phyloP scores from a whole-genome alignment of 192 early-diverging fungal species.

The Gryganskiella cystojenkinii region DNA sequence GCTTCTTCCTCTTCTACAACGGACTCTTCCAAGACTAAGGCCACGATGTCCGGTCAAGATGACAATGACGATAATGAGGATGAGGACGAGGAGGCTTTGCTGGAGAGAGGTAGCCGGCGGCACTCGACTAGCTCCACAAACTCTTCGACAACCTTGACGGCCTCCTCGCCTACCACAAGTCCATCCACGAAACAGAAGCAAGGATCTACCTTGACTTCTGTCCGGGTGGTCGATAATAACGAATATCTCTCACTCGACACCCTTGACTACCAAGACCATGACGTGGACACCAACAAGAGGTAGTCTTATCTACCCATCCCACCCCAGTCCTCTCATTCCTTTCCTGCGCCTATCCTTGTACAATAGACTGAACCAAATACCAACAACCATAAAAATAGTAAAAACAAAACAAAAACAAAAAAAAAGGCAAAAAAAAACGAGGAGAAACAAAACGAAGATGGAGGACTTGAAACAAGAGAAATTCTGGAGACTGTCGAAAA shows the following conservation, averaged over 20 bases:
- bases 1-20: background rate
- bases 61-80: background rate
- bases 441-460: background rate
- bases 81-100: background rate
- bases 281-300: background rate
- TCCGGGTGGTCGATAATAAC: conserved; percentile 21
- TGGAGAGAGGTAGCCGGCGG: background rate
- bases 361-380: background rate
- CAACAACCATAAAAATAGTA: background rate
- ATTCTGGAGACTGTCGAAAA: background rate
- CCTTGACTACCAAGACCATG: conserved; percentile 7
- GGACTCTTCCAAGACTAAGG: background rate
- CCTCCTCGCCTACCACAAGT: conserved; percentile 1
- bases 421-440: background rate
- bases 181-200: background rate
- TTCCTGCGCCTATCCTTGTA: background rate
- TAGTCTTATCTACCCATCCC: background rate
- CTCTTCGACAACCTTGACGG: conserved; percentile 20
- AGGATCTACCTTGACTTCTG: background rate
- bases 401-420: background rate
- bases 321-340: too few relatives aligned
- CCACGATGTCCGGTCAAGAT: background rate
- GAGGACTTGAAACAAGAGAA: background rate
- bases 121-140: conserved; percentile 17
- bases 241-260: conserved; percentile 35